Conservation (phyloP, 2,329 filamentous ascomycete genomes). For the Aspergillus sp. region DNA sequence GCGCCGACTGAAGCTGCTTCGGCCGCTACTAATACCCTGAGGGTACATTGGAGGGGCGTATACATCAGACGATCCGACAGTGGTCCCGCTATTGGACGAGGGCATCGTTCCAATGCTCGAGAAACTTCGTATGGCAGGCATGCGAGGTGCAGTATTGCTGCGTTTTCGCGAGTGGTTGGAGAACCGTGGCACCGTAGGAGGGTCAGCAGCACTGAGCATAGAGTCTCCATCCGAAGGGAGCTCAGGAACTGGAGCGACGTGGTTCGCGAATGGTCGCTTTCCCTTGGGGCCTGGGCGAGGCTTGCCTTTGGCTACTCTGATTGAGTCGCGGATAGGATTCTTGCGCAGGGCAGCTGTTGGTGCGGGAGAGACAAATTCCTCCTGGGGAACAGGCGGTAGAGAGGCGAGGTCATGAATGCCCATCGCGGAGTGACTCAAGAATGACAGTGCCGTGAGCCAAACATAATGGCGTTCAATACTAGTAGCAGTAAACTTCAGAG, state of each 20-base stretch:
- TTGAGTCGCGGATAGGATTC: conserved; percentile 75
- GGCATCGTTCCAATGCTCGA: conserved; percentile 45
- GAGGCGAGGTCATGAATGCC: conserved; percentile 69
- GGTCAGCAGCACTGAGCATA: conserved; percentile 41
- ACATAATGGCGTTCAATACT: conserved; percentile 84
- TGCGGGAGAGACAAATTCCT: conserved; percentile 33
- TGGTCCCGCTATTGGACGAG: conserved; percentile 50
- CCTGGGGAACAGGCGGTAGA: conserved; percentile 49
- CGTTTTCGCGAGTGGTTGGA: conserved; percentile 72
- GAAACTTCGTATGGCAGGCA: conserved; percentile 71
- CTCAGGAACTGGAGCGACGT: conserved; percentile 29
- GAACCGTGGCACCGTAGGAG: conserved; percentile 51
- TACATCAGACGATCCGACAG: conserved; percentile 57
- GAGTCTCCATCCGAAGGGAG: conserved; percentile 22
- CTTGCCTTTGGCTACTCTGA: conserved; percentile 77
- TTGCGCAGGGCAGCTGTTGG: conserved; percentile 48
- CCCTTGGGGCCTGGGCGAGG: conserved; percentile 39
- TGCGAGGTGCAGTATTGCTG: conserved; percentile 78
- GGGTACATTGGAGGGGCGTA: conserved; percentile 19
- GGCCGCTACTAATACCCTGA: conserved; percentile 27
- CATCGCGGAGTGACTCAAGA: conserved; percentile 84
- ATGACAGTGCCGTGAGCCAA: conserved; percentile 91
- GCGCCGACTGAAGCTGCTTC: conserved; percentile 46
- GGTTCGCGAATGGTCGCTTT: conserved; percentile 35
- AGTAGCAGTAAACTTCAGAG: conserved; percentile 87